Evolutionary conservation across 163 green algal species (phyloP), one percentile per base, ranked within the genome.

Genomic region (Chlamydomonas reinhardtii): DNA sequence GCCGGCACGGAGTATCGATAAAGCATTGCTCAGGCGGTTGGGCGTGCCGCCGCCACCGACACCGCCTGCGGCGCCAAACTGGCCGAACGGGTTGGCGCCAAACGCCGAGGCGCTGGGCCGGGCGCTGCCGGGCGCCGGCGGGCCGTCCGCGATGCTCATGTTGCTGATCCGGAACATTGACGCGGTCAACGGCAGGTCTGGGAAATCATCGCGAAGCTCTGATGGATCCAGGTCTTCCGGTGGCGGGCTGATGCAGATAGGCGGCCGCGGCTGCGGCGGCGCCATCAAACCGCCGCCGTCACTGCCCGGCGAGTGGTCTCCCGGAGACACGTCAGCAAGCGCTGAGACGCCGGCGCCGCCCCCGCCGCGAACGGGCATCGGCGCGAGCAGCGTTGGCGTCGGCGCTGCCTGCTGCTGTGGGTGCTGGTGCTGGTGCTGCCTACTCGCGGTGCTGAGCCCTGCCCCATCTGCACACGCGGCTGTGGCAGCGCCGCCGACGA

Each of bases 1-100:
- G 22, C 25, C 27, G 14, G 71, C 37, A 0, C 79, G 79, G 22
- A 85, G 52, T 34, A 85, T 77, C 14, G 79, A 85, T 69, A 85
- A 77, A 17, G 79, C 79, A 68, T 85, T 85, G 34, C 79, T 85
- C 32, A 85, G 54, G 0, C 79, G 79, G 29, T 43, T 54, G 14
- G 77, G 77, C 4, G 29, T 84, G 39, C 25, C 15, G 15, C 25
- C 37, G 24, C 66, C 74, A 6, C 64, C 64, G 64, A 29, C 64
- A 1, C 29, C 29, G 29, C 64, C 64, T 22, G 27, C 4, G 11
- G 43, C 43, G 11, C 48, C 48, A 19, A 56, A 56, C 12, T 17
- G 2, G 12, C 48, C 48, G 9, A 56, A 56, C 12, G 48, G 48
- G 48, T 56, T 56, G 48, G 48, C 48, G 48, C 48, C 48, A 17